phyloP scores from a whole-genome alignment of 2,329 filamentous ascomycete genomes.

The Lecanoromycetidae sp. region DNA sequence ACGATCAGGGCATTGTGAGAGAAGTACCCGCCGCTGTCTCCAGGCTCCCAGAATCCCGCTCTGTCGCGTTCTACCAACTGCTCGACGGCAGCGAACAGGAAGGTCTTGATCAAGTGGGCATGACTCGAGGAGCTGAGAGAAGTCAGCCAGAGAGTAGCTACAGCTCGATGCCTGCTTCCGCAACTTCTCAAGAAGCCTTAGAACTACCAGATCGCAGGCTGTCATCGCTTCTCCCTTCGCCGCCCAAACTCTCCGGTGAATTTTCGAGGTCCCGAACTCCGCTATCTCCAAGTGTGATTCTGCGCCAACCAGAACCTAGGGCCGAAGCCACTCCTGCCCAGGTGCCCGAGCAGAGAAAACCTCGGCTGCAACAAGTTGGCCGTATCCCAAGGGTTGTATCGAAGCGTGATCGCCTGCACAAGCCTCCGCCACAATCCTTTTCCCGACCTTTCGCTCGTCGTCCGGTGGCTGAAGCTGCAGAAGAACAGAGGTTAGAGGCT shows the following conservation, averaged over 20 bases:
- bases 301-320: slow-evolving; percentile 23
- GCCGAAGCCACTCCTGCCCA: slow-evolving; percentile 19
- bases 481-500: slow-evolving; percentile 18
- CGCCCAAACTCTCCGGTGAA: slow-evolving; percentile 28
- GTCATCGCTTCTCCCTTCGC: slow-evolving; percentile 33
- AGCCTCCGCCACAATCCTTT: slow-evolving; percentile 65
- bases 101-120: slow-evolving; percentile 21
- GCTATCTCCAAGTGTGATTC: slow-evolving; percentile 28
- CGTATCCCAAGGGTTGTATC: slow-evolving; percentile 75
- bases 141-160: slow-evolving; percentile 31
- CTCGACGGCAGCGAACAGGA: slow-evolving; percentile 34
- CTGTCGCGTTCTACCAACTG: slow-evolving; percentile 47
- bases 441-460: slow-evolving; percentile 60
- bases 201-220: slow-evolving; percentile 17
- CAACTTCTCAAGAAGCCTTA: slow-evolving; percentile 5
- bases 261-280: slow-evolving; percentile 22
- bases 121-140: background rate
- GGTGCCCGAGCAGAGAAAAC: slow-evolving; percentile 35
- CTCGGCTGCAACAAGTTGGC: slow-evolving; percentile 66
- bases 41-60: slow-evolving; percentile 28
- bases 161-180: background rate
- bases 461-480: slow-evolving; percentile 20
- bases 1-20: slow-evolving; percentile 9
- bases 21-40: slow-evolving; percentile 32
- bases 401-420: slow-evolving; percentile 48